Evolutionary conservation across 768 basidiomycete genomes (phyloP), one percentile per base, ranked within the genome.

Genomic region (Lactarius quietus): DNA sequence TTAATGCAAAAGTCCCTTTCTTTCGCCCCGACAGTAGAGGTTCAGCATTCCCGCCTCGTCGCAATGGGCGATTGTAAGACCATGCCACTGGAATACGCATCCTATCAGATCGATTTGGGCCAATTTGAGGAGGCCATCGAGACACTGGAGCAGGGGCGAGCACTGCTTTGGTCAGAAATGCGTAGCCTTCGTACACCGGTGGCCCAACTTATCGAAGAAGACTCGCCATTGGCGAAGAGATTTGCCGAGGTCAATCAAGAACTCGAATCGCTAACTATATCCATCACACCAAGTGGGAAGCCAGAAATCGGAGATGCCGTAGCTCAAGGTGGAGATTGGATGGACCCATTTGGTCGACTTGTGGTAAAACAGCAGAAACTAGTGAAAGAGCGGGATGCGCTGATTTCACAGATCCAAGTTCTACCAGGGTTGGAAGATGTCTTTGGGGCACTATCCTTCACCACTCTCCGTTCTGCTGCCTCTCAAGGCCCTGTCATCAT

Each of bases 141-240:
- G 41, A 55, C 53, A 14, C 41, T 62, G n/a, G 61, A 62, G 18
- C 39, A 23, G 26, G 61, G 61, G 31, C 29, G 61, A 20, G 53
- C 28, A 15, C 8, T 62, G 7, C 52, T 53, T 17, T 53, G 52
- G 52, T 53, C 52, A 7, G 28, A 53, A 8, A 53, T 31, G 31
- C 33, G 28, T 36, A 18, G 55, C 5, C 18, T 33, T 36, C 31
- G 35, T 23, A 33, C 2, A 14, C 9, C 29, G 1, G 6, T 28
- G 28, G 2, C 23, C 9, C 52, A 53, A 7, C 28, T 53, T 18
- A 2, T 20, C 17, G 28, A 29, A n/a, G 28, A 28, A 15, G 20
- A 53, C 8, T 29, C 28, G 29, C 15, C 52, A 12, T 10, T 45
- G 10, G 43, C 43, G 23, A 23, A 23, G 43, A 45, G n/a, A 23